Evolutionary conservation across 768 basidiomycete genomes (phyloP).

Genomic region (Russula virescens): DNA sequence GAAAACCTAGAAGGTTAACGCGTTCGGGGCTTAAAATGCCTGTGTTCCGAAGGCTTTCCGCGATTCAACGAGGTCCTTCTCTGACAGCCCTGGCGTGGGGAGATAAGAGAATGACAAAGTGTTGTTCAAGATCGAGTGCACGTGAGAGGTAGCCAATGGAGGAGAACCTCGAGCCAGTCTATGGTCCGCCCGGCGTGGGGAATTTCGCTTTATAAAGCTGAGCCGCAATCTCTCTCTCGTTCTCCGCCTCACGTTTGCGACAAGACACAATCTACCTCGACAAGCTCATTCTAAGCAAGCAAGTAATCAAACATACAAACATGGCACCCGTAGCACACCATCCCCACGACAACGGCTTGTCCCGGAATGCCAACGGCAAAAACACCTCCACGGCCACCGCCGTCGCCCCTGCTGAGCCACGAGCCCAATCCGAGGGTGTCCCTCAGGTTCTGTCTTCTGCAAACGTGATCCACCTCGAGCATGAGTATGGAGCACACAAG

Average conservation of each 20-base stretch:
- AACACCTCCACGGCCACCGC: conserved; percentile 14
- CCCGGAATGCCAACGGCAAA: conserved; percentile 20
- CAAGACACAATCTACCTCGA: neutral
- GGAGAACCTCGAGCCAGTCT: neutral
- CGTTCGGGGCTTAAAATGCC: too few species aligned
- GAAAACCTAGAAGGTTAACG: too few species aligned
- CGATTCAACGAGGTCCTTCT: too few species aligned
- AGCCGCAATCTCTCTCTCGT: neutral
- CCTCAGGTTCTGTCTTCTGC: conserved; percentile 45
- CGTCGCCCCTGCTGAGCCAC: conserved; percentile 2
- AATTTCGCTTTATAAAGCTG: neutral
- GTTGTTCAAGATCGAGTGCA: neutral
- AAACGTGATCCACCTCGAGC: conserved; percentile 74
- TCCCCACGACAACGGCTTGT: conserved; percentile 1
- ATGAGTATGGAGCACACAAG: conserved; percentile 86
- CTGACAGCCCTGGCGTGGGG: too few species aligned
- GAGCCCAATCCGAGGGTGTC: neutral
- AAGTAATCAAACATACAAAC: neutral
- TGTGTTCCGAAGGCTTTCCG: too few species aligned
- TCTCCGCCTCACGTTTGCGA: neutral
- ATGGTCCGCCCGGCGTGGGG: conserved; percentile 13
- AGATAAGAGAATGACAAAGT: too few species aligned
- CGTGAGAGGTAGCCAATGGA: neutral
- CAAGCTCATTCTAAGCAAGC: neutral
- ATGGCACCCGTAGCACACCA: conserved; percentile 21